Conservation (phyloP, 495 filamentous ascomycete genomes). For the Aspergillus indologenus region DNA sequence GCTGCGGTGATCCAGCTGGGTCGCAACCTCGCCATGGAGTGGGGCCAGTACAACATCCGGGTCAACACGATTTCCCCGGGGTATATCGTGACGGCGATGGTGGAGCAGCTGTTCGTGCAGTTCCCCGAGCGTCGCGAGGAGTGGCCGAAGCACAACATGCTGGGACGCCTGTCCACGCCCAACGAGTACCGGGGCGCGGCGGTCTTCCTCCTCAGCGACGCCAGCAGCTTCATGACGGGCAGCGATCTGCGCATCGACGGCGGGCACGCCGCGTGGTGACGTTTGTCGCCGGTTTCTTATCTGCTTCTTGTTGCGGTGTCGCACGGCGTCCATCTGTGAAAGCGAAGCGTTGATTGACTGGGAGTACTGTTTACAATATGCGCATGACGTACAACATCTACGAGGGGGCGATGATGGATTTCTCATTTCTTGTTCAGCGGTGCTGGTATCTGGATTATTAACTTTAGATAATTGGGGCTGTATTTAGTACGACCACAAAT, state of each 20-base stretch:
- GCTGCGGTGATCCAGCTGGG: constrained; percentile 81
- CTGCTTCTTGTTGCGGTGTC: constrained; percentile 5
- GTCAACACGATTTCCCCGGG: constrained; percentile 95
- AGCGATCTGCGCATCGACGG: constrained; percentile 79
- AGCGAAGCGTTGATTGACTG: constrained; percentile 2
- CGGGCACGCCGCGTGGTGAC: constrained; percentile 76
- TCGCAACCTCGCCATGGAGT: constrained; percentile 82
- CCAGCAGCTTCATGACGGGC: constrained; percentile 84
- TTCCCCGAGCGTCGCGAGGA: constrained; percentile 71
- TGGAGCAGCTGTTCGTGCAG: constrained; percentile 69
- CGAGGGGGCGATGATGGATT: not conserved
- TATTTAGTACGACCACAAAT: too few relatives aligned
- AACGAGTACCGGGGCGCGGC: constrained; percentile 78
- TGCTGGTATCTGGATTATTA: not conserved
- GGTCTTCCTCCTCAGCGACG: constrained; percentile 83
- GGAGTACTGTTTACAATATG: too few relatives aligned
- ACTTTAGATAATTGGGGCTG: too few relatives aligned
- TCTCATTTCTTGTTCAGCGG: not conserved
- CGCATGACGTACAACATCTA: not conserved
- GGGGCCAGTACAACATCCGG: constrained; percentile 83
- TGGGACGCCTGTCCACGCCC: constrained; percentile 72
- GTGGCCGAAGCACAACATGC: constrained; percentile 89
- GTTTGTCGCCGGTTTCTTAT: not conserved
- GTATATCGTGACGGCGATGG: constrained; percentile 94
- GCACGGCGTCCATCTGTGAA: constrained; percentile 11